Evolutionary conservation across 1,284 basidiomycete genomes (phyloP), one percentile per base, ranked within the genome.

Genomic region (Phaffia rhodozyma): DNA sequence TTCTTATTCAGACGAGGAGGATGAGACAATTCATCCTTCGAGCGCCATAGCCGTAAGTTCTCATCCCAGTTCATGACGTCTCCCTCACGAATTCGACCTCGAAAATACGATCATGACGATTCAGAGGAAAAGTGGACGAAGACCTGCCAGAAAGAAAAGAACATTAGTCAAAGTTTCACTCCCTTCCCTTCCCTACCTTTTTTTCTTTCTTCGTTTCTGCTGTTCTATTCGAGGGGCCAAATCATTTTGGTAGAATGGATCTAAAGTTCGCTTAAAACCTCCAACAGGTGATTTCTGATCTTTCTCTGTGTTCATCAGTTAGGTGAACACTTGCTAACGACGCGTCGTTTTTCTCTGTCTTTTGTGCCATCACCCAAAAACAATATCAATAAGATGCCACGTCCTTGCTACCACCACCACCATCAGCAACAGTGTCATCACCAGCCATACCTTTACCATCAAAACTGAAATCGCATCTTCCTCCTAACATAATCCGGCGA

Each of bases 1-100:
- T 5, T 59, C 58, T 3, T 59, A 59, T 23, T 59, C 58, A 23
- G 58, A 59, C 23, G 58, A 59, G 48, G 57, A 58, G 23, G 58
- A 59, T 25, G 57, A 58, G 6, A 34, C 30, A 1, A 9, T 3
- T 13, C 47, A 29, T 2, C 58, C 13, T 43, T 43, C 38, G 38
- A 51, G 25, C 58, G 48, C 23, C 23, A 23, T n/a, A 51, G 29
- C 27, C 38, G 48, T 27, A 51, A 48, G 58, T 59, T 50, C 55
- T 11, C 55, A 48, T 50, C 25, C 27, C 27, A 6, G 13, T 43
- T 43, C 38, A 43, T 43, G 38, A 43, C 47, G 48, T 59, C 25
- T 25, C 13, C 47, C 29, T 51, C 23, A 29, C 47, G 13, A 6
- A 38, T 29, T 23, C 58, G 2, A 27, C 34, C 16, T 30, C 38